Base-by-base conservation (phyloP, 2,329 filamentous ascomycete species). In the Neocatenulostroma microsporum region DNA sequence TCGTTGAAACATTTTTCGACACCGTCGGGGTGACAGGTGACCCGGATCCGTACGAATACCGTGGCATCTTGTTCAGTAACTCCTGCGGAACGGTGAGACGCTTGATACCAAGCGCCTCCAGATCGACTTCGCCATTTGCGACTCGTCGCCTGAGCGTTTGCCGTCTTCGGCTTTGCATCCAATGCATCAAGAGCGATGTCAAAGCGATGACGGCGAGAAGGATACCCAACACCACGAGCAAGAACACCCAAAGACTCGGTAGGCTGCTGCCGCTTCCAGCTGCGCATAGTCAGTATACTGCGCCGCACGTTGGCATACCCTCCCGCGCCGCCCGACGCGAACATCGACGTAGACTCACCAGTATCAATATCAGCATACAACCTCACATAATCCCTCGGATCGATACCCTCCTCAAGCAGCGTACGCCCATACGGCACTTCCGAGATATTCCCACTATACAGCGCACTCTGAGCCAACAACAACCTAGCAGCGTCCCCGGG, bases 101-200 rank as follows among this genome's bases (percentile, higher is more conserved):
- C 54, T 85, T 89, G 49, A 95, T 84, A 2, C 87, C 88, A 48
- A 94, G 72, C 3, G 78, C 78, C 60, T 95, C 88, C 3, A 95
- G 68, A 53, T 95, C 84, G 14, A 94, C 79, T 49, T 94, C 83
- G 35, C 89, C 88, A 6, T 69, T 71, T 40, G 76, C 70, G 12
- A 95, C 80, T 10, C 87, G 77, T 31, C 76, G 73, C 34, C 77
- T 76, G 9, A 96, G 66, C 1, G 69, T 69, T 17, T 70, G 70
- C 7, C 88, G 77, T 20, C 86, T 77, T 31, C 76, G 72, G 23
- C 78, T 74, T 56, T 94, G 85, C 20, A 91, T 66, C 15, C 80
- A 67, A 50, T 91, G 86, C 82, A 91, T 93, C 35, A 72, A 65
- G 26, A 79, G 56, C 1, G 78, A 91, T 1, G 78, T 85, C 9